phyloP scores from a whole-genome alignment of 2,329 filamentous ascomycete genomes.

The Talaromyces sp. region DNA sequence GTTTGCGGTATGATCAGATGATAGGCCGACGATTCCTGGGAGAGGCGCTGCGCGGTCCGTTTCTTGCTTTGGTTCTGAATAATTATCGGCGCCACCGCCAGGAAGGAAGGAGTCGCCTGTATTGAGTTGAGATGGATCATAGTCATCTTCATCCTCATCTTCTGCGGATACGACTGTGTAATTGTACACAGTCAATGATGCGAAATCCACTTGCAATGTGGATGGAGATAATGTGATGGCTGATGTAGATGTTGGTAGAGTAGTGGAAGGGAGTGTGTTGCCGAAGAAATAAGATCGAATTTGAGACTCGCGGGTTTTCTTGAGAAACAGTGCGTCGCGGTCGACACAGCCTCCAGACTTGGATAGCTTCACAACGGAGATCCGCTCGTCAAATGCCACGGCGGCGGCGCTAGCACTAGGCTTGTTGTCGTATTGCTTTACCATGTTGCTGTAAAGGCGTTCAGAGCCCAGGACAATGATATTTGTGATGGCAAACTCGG shows the following conservation, averaged over 20 bases:
- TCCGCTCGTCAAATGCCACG: slow-evolving; percentile 60
- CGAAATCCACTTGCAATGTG: slow-evolving; percentile 81
- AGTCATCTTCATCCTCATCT: slow-evolving; percentile 55
- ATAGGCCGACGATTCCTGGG: slow-evolving; percentile 26
- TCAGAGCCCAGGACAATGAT: slow-evolving; percentile 82
- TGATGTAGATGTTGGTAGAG: slow-evolving; percentile 42
- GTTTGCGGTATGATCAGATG: slow-evolving; percentile 19
- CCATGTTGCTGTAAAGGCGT: slow-evolving; percentile 73
- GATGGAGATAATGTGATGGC: slow-evolving; percentile 80
- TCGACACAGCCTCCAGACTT: slow-evolving; percentile 85
- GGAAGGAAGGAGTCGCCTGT: slow-evolving; percentile 40
- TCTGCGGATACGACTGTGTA: slow-evolving; percentile 61
- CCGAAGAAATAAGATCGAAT: slow-evolving; percentile 97
- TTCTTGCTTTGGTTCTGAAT: slow-evolving; percentile 20
- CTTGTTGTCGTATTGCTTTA: slow-evolving; percentile 64
- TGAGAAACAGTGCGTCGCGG: slow-evolving; percentile 73
- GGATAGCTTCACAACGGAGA: slow-evolving; percentile 76
- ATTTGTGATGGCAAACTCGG: slow-evolving; percentile 73
- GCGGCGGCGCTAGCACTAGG: slow-evolving; percentile 50
- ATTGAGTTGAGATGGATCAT: slow-evolving; percentile 39
- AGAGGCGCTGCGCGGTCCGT: slow-evolving; percentile 21
- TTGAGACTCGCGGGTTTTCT: slow-evolving; percentile 70
- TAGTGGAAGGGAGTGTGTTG: slow-evolving; percentile 52
- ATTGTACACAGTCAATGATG: slow-evolving; percentile 72
- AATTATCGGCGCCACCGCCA: slow-evolving; percentile 31